phyloP scores from a whole-genome alignment of 768 basidiomycete genomes.

The Boletus subparvulus region DNA sequence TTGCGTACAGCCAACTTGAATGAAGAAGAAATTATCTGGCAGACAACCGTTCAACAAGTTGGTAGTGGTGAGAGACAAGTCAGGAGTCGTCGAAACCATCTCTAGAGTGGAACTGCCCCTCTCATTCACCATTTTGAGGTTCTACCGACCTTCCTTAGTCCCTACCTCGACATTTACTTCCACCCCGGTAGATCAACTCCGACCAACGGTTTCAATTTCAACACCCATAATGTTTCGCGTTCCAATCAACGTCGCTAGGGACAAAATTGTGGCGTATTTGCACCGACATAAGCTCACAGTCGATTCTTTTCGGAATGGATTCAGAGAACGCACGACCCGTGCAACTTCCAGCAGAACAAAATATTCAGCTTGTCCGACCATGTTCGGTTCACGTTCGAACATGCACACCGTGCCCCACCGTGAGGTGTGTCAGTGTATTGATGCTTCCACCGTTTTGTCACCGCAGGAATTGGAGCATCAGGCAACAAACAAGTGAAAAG shows the following conservation, averaged over 20 bases:
- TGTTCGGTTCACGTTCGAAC: too few species aligned
- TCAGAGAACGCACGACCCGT: neutral
- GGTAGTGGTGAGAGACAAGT: neutral
- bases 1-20: too few species aligned
- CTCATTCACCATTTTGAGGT: too few species aligned
- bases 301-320: neutral
- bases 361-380: too few species aligned
- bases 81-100: neutral
- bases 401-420: too few species aligned
- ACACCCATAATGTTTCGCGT: too few species aligned
- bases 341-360: neutral
- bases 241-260: neutral
- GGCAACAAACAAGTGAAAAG: neutral
- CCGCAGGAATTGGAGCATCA: too few species aligned
- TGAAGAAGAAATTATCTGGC: neutral
- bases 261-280: neutral
- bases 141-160: too few species aligned
- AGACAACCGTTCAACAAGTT: neutral
- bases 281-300: neutral
- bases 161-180: neutral
- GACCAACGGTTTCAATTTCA: neutral
- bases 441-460: neutral
- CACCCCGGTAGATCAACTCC: neutral
- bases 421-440: neutral
- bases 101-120: neutral